Conservation (phyloP, 495 filamentous ascomycete genomes). For the Xylaria bambusicola region DNA sequence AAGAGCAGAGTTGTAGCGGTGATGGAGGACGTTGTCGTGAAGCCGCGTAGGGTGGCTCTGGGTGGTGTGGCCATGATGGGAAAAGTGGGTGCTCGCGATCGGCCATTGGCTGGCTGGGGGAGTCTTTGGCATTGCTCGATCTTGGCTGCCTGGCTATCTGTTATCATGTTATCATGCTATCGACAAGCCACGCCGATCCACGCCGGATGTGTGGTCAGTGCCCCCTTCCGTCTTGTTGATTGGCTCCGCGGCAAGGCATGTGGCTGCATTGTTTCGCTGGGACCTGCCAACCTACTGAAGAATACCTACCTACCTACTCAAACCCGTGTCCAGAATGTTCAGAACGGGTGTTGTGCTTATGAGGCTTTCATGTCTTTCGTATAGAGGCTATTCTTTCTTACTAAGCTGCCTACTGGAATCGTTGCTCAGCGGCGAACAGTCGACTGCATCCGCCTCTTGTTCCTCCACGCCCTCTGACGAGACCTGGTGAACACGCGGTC, state of each 20-base stretch:
- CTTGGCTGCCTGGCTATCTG: constrained; percentile 10
- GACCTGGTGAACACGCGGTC: no score
- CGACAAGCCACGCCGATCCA: constrained; percentile 5
- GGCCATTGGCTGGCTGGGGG: constrained; percentile 14
- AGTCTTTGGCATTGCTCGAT: no score
- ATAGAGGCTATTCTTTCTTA: no score
- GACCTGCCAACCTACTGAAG: neutral
- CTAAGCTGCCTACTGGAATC: no score
- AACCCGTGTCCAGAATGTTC: no score
- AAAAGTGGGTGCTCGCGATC: neutral
- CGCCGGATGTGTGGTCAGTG: neutral
- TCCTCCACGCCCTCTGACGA: no score
- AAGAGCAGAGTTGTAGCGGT: constrained; percentile 18
- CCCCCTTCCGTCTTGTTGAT: neutral
- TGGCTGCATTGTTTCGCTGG: neutral
- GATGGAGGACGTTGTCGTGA: constrained; percentile 9
- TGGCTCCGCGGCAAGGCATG: constrained; percentile 1
- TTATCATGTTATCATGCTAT: constrained; percentile 20
- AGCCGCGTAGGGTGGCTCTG: constrained; percentile 7
- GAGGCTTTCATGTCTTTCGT: no score
- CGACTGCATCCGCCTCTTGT: no score
- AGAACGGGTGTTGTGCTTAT: no score
- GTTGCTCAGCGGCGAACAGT: no score
- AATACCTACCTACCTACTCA: neutral
- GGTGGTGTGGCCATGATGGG: constrained; percentile 7